A percentile compares a stretch with the other conserved stretches of the same genome.
phyloP scores from a whole-genome alignment of 306 rosid species.

The Casuarina cunninghamiana region DNA sequence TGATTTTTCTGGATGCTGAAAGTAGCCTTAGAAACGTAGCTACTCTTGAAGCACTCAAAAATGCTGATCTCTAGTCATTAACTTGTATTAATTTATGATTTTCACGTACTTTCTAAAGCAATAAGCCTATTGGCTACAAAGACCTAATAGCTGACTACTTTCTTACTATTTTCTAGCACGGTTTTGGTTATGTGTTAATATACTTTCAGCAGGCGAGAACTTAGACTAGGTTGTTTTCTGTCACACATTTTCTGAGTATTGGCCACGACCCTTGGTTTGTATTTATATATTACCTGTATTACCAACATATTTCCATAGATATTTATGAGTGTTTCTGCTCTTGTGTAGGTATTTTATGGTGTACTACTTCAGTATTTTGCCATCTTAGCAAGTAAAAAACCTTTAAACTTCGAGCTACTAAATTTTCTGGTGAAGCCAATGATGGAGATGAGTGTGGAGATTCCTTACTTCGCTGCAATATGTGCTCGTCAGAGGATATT shows the following conservation, averaged over 20 bases:
- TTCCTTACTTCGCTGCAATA: constrained; percentile 87
- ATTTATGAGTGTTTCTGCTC: constrained; percentile 15
- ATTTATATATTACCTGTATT: background rate
- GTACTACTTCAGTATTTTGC: constrained; percentile 89
- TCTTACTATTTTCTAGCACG: background rate
- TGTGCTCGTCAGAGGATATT: constrained; percentile 92
- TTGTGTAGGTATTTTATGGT: constrained; percentile 85
- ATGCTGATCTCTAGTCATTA: background rate
- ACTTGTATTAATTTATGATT: background rate
- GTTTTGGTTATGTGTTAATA: background rate
- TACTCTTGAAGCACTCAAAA: background rate
- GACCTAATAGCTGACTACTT: background rate
- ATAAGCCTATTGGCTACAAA: background rate
- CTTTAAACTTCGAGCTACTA: constrained; percentile 63
- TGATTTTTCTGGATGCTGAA: background rate
- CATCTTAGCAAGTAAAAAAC: constrained; percentile 64
- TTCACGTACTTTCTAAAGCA: background rate
- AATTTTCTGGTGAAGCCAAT: constrained; percentile 77
- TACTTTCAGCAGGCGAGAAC: background rate
- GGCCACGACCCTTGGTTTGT: background rate
- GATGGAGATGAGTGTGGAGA: constrained; percentile 86
- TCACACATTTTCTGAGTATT: too few species aligned
- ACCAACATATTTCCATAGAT: background rate
- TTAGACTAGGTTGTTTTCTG: too few species aligned
- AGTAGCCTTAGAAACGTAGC: background rate